These are phyloP conservation scores for Psilocybe sp. DNA, from an alignment of 768 basidiomycete species.

Conservation along the genomic window DNA sequence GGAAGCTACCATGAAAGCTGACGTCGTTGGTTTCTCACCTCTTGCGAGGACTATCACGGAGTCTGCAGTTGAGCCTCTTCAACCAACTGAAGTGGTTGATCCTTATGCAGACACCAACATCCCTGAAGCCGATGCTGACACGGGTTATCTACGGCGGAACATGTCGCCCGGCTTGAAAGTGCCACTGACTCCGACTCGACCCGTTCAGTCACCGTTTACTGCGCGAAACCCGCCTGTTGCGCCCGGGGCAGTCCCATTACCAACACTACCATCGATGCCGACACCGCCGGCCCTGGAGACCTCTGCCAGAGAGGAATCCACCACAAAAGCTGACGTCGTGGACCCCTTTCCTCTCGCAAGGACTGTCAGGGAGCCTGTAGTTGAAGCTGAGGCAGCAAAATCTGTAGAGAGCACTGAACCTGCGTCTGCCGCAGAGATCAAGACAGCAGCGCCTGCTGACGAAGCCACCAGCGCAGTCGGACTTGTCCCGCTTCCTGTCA, in stretches of 20 bases:
- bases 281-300: conserved; percentile 75
- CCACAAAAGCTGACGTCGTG: conserved; percentile 20
- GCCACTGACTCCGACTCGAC: too few relatives aligned
- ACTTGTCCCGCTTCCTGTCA: conserved; percentile 36
- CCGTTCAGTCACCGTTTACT: too few relatives aligned
- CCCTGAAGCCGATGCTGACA: too few relatives aligned
- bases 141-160: too few relatives aligned
- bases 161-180: too few relatives aligned
- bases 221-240: background rate
- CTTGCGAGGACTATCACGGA: too few relatives aligned
- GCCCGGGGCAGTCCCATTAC: conserved; percentile 3
- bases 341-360: conserved; percentile 40
- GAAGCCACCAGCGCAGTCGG: conserved; percentile 23
- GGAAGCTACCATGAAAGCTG: too few relatives aligned
- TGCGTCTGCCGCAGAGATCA: conserved; percentile 8
- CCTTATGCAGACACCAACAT: too few relatives aligned
- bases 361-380: conserved; percentile 22
- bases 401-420: background rate
- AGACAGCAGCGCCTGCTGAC: conserved; percentile 6
- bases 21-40: too few relatives aligned
- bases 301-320: conserved; percentile 55
- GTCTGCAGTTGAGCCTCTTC: too few relatives aligned
- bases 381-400: conserved; percentile 2
- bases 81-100: too few relatives aligned
- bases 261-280: conserved; percentile 28